Evolutionary conservation across 2,329 filamentous ascomycete genomes (phyloP).

Genomic region (Aspergillus brunneoviolaceus): DNA sequence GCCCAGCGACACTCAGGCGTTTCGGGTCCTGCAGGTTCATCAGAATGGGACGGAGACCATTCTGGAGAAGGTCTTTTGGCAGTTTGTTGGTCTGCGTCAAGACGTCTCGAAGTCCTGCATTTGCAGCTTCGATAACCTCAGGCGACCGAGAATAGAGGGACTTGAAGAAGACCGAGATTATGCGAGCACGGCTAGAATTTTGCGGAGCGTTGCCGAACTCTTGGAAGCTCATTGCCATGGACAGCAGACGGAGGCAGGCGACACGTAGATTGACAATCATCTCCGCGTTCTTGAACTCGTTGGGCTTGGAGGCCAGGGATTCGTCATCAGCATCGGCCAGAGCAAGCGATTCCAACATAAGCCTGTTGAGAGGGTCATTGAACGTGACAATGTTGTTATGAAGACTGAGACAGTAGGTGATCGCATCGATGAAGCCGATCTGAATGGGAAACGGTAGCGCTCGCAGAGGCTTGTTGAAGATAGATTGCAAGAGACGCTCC

Average conservation of each 20-base stretch:
- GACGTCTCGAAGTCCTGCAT: conserved; percentile 83
- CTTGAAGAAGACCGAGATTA: conserved; percentile 97
- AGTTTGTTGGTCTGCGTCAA: conserved; percentile 86
- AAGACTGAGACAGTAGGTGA: conserved; percentile 89
- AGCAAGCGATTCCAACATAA: conserved; percentile 90
- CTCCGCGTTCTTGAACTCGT: conserved; percentile 93
- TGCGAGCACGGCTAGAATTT: conserved; percentile 62
- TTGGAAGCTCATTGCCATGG: conserved; percentile 87
- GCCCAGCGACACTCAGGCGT: conserved; percentile 79
- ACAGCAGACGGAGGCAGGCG: conserved; percentile 88
- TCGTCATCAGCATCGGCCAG: conserved; percentile 94
- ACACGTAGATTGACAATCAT: conserved; percentile 89
- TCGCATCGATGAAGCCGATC: conserved; percentile 97
- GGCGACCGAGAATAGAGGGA: conserved; percentile 90
- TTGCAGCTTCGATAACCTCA: conserved; percentile 90
- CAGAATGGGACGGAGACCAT: conserved; percentile 88
- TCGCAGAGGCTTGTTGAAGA: conserved; percentile 91
- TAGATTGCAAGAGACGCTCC: conserved; percentile 82
- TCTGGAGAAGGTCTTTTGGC: conserved; percentile 92
- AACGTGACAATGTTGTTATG: conserved; percentile 88
- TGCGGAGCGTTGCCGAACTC: conserved; percentile 79
- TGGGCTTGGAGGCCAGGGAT: conserved; percentile 84
- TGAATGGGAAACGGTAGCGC: conserved; percentile 92
- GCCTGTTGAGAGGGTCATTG: conserved; percentile 83
- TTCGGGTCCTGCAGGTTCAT: conserved; percentile 95